These are phyloP conservation scores for Cutaneotrichosporon daszewskae DNA, from an alignment of 1,284 basidiomycete species.

Conservation along the genomic window DNA sequence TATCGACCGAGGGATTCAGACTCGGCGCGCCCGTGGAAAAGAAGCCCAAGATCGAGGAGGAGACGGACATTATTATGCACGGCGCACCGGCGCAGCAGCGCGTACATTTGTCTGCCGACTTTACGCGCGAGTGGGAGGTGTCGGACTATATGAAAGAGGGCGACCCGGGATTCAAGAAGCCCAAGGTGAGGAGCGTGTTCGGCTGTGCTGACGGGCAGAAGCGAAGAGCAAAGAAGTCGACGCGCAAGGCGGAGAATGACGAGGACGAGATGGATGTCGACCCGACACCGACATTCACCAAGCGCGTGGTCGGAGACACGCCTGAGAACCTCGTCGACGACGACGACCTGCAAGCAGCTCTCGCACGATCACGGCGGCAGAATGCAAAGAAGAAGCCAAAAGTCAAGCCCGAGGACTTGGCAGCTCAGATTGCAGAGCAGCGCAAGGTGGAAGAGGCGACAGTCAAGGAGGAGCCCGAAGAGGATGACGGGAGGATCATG, in stretches of 20 bases:
- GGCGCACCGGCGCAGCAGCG: slow-evolving; percentile 34
- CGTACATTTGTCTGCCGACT: slow-evolving; percentile 71
- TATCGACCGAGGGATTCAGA: slow-evolving; percentile 63
- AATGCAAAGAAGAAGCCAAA: slow-evolving; percentile 74
- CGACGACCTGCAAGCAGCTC: slow-evolving; percentile 90
- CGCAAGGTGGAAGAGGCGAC: slow-evolving; percentile 50
- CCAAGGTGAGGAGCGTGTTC: slow-evolving; percentile 52
- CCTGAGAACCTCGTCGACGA: slow-evolving; percentile 93
- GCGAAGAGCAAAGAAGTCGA: slow-evolving; percentile 58
- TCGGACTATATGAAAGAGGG: slow-evolving; percentile 87
- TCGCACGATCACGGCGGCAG: slow-evolving; percentile 76
- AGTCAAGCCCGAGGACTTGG: slow-evolving; percentile 76
- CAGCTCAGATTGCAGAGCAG: slow-evolving; percentile 64
- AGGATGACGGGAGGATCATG: slow-evolving; percentile 61
- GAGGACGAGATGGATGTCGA: slow-evolving; percentile 73
- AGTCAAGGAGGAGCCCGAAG: slow-evolving; percentile 56
- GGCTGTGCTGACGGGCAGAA: slow-evolving; percentile 60
- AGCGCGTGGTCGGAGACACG: slow-evolving; percentile 53
- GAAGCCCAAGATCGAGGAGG: slow-evolving; percentile 52
- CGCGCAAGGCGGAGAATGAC: slow-evolving; percentile 60
- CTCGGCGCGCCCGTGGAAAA: slow-evolving; percentile 54
- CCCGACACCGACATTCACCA: slow-evolving; percentile 48
- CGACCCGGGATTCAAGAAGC: slow-evolving; percentile 88
- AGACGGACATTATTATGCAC: slow-evolving; percentile 44
- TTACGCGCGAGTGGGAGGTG: slow-evolving; percentile 74